Percentiles rank a stretch among this genome's conserved stretches.
phyloP scores from a whole-genome alignment of 2,329 filamentous ascomycete genomes.

The Annulohypoxylon truncatum region DNA sequence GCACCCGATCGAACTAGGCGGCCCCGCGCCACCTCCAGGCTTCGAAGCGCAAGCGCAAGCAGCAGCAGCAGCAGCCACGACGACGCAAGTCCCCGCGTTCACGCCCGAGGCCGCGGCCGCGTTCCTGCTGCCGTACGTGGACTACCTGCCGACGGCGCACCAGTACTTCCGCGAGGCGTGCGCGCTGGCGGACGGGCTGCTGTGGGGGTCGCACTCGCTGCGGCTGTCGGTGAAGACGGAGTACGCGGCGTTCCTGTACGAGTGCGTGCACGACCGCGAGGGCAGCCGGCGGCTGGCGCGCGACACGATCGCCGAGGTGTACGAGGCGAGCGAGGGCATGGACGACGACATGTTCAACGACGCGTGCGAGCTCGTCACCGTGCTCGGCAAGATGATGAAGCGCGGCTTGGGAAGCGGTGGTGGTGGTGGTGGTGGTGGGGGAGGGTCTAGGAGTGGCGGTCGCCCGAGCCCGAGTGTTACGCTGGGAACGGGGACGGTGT shows the following conservation, averaged over 20 bases:
- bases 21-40: conserved; percentile 68
- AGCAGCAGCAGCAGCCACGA: too few relatives aligned
- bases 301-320: conserved; percentile 88
- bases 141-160: conserved; percentile 87
- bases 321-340: conserved; percentile 90
- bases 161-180: conserved; percentile 84
- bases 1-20: conserved; percentile 64
- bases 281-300: conserved; percentile 81
- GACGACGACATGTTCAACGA: conserved; percentile 96
- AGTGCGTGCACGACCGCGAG: conserved; percentile 86
- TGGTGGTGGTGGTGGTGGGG: too few relatives aligned
- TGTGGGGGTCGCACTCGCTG: conserved; percentile 90
- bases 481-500: conserved; percentile 7
- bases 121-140: conserved; percentile 80
- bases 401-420: conserved; percentile 69
- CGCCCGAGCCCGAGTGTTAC: conserved; percentile 28
- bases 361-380: conserved; percentile 86
- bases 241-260: conserved; percentile 92
- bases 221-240: conserved; percentile 92
- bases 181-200: conserved; percentile 75
- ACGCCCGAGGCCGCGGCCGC: conserved; percentile 65
- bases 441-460: conserved; percentile 19
- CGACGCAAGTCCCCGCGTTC: neutral
- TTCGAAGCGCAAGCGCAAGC: conserved; percentile 59
- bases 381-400: conserved; percentile 90